Base-by-base conservation (phyloP, 139 green algal genomes). In the Pycnococcus provasolii region DNA sequence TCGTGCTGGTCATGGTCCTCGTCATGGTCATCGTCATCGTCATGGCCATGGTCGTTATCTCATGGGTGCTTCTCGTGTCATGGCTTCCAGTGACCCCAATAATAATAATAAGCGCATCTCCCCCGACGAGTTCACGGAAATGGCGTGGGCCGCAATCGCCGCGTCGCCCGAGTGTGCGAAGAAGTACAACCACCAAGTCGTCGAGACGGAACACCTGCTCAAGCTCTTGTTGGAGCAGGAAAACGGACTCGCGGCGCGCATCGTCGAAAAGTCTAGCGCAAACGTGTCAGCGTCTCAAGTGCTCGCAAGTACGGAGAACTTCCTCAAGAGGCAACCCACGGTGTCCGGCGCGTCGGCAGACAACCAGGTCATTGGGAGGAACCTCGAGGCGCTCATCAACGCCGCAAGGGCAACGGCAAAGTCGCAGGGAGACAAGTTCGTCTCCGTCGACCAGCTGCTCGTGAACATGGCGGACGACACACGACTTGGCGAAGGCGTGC, bases 141-240 rank as follows among this genome's bases (percentile, higher is more conserved):
- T 90, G 64, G 87, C 84, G 0, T 95, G 89, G 88, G 80, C 89
- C 72, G 91, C 91, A 3, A 82, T 97, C 37, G 78, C 95, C 1
- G 79, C 76, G 4, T 87, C 88, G 3, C 91, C 91, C 1, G 88
- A 97, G 67, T 66, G 91, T 1, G 87, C 88, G 37, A 87, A 89
- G 53, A 72, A 81, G 42, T 83, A 77, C 66, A 66, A 47, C 4
- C 86, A 96, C 63, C 91, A 96, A 80, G 85, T 97, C 26, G 92
- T 98, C 42, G 92, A 98, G 81, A 94, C 90, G 26, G 92, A 97
- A 82, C 92, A 98, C 81, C 80, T 98, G 70, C 73, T 95, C 39
- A 96, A 96, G 76, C 88, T 89, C 1, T 75, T 98, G 75, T 80
- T 97, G 70, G 90, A 97, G 84, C 90, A 98, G 81, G 82, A 88